Base-by-base conservation (phyloP, 2,329 filamentous ascomycete genomes). In the Fusarium sp. region DNA sequence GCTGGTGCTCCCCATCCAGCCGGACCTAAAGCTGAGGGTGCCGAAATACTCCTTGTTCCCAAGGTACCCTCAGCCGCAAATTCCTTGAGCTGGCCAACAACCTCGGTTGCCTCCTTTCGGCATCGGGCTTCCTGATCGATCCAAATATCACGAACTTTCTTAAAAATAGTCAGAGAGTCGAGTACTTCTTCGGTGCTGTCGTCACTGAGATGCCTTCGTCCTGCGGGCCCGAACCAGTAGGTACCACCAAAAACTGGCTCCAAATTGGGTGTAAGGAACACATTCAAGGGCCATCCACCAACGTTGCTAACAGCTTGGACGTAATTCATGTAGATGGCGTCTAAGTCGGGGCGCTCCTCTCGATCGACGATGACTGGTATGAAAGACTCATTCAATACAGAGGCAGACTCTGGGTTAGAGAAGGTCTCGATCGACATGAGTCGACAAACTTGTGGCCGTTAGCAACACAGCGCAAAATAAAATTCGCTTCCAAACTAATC, bases 321-420 rank as follows among this genome's bases (percentile, higher is more conserved):
- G 82, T 98, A 99, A 84, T 98, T 98, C 94, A 98, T 98, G 82
- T 98, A 98, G 74, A 98, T 95, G 70, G 93, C 91, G 80, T 99
- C 96, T 73, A 98, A 91, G 80, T 98, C 95, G 14, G 96, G 96
- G 33, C 96, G 91, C 83, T 98, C 94, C 83, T 99, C 96, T 69
- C 95, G 91, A 82, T 99, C 96, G 79, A 98, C 90, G 77, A 98
- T 93, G 81, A 98, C 91, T 8, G 96, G 96, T 49, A 99, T 90
- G 82, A 98, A 99, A 65, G 90, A 90, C 69, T 92, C 87, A 84
- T 98, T 99, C 41, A 99, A 87, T 65, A 98, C 87, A 31, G 90
- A 84, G 22, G 96, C 95, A 69, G 98, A 92, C 72, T 94, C 91
- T 5, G 90, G 86, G 75, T 97, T 94, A 81, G 92, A 92, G 82